Base-by-base conservation (phyloP, 2,329 filamentous ascomycete species). In the Aspergillus cejpii region DNA sequence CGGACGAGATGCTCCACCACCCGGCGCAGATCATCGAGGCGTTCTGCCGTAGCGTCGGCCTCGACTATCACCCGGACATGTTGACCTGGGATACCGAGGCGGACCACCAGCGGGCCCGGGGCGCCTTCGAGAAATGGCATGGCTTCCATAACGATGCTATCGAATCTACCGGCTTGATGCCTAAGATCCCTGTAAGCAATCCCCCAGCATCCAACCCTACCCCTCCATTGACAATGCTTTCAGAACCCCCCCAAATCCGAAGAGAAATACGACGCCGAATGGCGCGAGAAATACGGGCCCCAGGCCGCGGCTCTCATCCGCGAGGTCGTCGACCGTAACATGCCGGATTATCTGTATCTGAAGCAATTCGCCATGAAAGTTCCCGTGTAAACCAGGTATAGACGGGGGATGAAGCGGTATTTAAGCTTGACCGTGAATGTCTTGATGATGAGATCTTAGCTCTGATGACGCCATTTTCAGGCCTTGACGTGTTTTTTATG, bases 81-180 rank as follows among this genome's bases (percentile, higher is more conserved):
- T 74, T 98, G 50, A 75, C 78, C 47, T 97, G 92, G 92, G 79
- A 85, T 50, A 81, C 83, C 21, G 81, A 84, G 41, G 83, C 85
- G 52, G 83, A 84, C 57, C 81, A 88, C 55, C 57, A 70, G 41
- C 73, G 78, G 50, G 91, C 90, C 2, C 75, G 77, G 54, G 76
- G 80, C 51, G 83, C 82, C 14, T 97, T 97, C 70, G 88, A 90
- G 70, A 97, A 98, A 73, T 97, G 92, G 92, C 85, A 83, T 55
- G 92, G 92, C 8, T 97, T 94, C 72, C 92, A 97, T 66, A 86
- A 97, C 56, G 92, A 97, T 73, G 92, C 89, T 11, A 87, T 97
- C 57, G 75, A 85, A 55, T 94, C 87, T 62, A 84, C 77, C 28
- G 82, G 81, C 50, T 72, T 98, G 59, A 84, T 83, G 63, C 80